Conservation (phyloP, 2,329 filamentous ascomycete genomes). For the Exophiala aquamarina region DNA sequence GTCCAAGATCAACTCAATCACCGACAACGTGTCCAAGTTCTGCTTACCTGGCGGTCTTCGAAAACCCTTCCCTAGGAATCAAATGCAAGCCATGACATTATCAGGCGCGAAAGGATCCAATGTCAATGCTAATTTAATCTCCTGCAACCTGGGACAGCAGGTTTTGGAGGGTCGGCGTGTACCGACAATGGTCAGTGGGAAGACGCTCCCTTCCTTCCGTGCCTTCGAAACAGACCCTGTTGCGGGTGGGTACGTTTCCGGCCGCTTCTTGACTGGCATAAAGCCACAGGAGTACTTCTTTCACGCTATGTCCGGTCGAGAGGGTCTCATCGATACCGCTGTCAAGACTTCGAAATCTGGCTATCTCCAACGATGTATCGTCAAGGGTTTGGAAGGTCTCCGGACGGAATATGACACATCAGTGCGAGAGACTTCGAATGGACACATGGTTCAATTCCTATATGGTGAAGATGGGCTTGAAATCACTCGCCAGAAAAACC, state of each 20-base stretch:
- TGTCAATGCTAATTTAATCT: conserved; percentile 97
- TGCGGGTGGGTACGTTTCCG: conserved; percentile 89
- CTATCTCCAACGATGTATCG: conserved; percentile 92
- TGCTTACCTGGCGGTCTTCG: conserved; percentile 81
- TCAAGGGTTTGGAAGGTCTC: conserved; percentile 97
- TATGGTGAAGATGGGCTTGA: conserved; percentile 97
- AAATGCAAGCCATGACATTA: conserved; percentile 98
- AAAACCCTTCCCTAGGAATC: conserved; percentile 92
- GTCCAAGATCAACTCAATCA: conserved; percentile 66
- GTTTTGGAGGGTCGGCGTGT: conserved; percentile 93
- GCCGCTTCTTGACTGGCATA: conserved; percentile 96
- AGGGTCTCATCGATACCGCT: conserved; percentile 97
- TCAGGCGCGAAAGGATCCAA: conserved; percentile 90
- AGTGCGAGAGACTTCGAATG: conserved; percentile 83
- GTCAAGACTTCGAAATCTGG: conserved; percentile 91
- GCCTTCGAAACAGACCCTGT: conserved; percentile 86
- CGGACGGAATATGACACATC: conserved; percentile 91
- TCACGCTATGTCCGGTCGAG: conserved; percentile 98
- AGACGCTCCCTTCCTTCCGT: conserved; percentile 90
- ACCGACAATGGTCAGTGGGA: conserved; percentile 96
- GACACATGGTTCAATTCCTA: conserved; percentile 88
- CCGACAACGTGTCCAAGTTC: conserved; percentile 71
- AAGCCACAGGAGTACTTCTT: conserved; percentile 98
- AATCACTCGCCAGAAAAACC: conserved; percentile 88
- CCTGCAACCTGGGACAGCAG: conserved; percentile 95